Base-by-base conservation (phyloP, 148 eudicot genomes). In the Fallopia convolvulus region DNA sequence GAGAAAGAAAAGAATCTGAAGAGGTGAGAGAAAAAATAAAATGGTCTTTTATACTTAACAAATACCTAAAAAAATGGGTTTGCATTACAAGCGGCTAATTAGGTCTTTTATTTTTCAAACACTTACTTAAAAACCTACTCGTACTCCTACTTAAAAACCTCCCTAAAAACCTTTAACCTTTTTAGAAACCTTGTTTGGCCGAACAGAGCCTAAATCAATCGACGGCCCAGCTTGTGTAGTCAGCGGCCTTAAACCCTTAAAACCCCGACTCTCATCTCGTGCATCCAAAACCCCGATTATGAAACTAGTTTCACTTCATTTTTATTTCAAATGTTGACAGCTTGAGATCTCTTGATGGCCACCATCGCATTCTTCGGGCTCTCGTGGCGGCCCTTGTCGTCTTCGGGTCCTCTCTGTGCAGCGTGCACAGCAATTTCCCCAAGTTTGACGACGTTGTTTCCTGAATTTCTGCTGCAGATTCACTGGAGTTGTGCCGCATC, bases 401-500 rank as follows among this genome's bases (percentile, higher is more conserved):
- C 63, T 56, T 56, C 26, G 10, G 63, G 10, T 21, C 72, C 72
- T 68, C 18, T 18, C 15, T 68, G 23, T 40, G 10, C 72, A 68
- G 4, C 33, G 23, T 40, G 10, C 72, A 68, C 7, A 68, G 20
- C 72, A 13, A 14, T 32, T 68, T 68, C 42, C 42, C 11, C 4
- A 63, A 13, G n/a, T 21, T 33, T 40, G 20, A 68, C 11, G 42
- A 13, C n/a, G 40, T 33, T 41, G 42, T 33, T 40, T 40, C n/a
- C 5, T 68, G 42, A 33, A 68, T 4, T 12, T 11, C 44, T 33
- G 72, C 26, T 68, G 18, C 72, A 68, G 72, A 36, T 68, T 33
- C 72, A 42, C 20, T 68, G 72, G 72, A 33, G 72, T 21, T 68
- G 41, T 68, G 42, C 72, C 44, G 72, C 72, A 40, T n/a, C 72